Conservation (phyloP, 306 rosid species). For the Cercis canadensis region DNA sequence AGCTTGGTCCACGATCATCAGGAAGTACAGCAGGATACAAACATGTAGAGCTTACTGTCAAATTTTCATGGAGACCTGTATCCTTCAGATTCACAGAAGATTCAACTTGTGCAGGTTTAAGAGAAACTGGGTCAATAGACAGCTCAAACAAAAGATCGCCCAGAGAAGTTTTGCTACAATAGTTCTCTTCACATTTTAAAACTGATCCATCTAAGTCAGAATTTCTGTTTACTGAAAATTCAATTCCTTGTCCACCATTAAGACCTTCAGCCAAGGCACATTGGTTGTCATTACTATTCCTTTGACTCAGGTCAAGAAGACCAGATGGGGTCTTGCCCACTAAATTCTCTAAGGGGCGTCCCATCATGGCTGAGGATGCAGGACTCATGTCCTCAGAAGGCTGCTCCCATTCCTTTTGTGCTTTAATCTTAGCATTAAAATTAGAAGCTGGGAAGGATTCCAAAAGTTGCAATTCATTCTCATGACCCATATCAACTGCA, state of each 20-base stretch:
- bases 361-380: slow-evolving; percentile 37
- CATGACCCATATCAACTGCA: slow-evolving; percentile 33
- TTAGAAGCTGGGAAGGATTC: slow-evolving; percentile 40
- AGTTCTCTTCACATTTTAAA: slow-evolving; percentile 43
- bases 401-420: slow-evolving; percentile 43
- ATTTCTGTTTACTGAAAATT: slow-evolving; percentile 38
- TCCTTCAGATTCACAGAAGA: slow-evolving; percentile 42
- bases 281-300: slow-evolving; percentile 36
- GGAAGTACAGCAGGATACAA: slow-evolving; percentile 42
- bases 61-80: slow-evolving; percentile 40
- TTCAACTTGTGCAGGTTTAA: slow-evolving; percentile 42
- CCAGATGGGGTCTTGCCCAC: slow-evolving; percentile 36
- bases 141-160: slow-evolving; percentile 46
- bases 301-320: slow-evolving; percentile 41
- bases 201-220: slow-evolving; percentile 44
- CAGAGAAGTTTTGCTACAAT: slow-evolving; percentile 30
- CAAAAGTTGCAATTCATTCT: slow-evolving; percentile 42
- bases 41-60: slow-evolving; percentile 39
- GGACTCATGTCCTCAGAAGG: slow-evolving; percentile 41
- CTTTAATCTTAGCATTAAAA: slow-evolving; percentile 23
- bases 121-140: slow-evolving; percentile 42
- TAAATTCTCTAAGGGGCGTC: slow-evolving; percentile 33
- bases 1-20: slow-evolving; percentile 38
- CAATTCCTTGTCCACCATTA: slow-evolving; percentile 42
- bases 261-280: slow-evolving; percentile 45